Base-by-base conservation (phyloP, 2,329 filamentous ascomycete genomes). In the Colletotrichum euphorbiae region DNA sequence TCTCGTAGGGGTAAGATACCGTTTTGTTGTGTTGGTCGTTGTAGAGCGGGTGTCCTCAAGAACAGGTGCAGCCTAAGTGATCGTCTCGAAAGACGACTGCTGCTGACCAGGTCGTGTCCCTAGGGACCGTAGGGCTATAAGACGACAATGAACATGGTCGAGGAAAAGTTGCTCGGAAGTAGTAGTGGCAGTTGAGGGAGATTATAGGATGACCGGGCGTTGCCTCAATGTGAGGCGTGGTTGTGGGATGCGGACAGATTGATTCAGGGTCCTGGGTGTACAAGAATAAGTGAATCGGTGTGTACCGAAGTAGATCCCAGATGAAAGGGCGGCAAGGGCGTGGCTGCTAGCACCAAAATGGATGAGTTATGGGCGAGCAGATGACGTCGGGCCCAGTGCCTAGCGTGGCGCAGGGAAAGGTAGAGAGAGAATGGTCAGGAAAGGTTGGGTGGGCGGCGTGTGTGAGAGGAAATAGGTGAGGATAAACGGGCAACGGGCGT, bases 91-190 rank as follows among this genome's bases (percentile, higher is more conserved):
- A 65, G 61, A 69, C 66, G 56, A 64, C 46, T 69, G 36, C 52
- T 55, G 55, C 55, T 60, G 40, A 68, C 55, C 46, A 60, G 55
- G 38, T 74, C 72, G 78, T 78, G 81, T 83, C 81, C 81, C 81
- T 81, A 78, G 75, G 81, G 81, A 83, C 81, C 73, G 79, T 75
- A 69, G 55, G 74, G 77, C 76, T 80, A 80, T 80, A 79, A 80
- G 69, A 63, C 54, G 43, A 62, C 63, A 56, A 67, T 70, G 42
- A 70, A 75, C 77, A 79, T 79, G 38, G 43, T 73, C 33, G 64
- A 71, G 42, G 36, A n/a, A 38, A 67, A 33, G 28, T 38, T 28
- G 24, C 31, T 60, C 46, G 54, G 38, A 65, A 62, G 48, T 54
- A 54, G 56, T 66, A 33, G 59, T 55, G 42, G 31, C 21, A 59